Percentiles rank a stretch among this genome's conserved stretches.
Evolutionary conservation across 208 protist genomes (phyloP).

Genomic region (Wallacemonas sp.): DNA sequence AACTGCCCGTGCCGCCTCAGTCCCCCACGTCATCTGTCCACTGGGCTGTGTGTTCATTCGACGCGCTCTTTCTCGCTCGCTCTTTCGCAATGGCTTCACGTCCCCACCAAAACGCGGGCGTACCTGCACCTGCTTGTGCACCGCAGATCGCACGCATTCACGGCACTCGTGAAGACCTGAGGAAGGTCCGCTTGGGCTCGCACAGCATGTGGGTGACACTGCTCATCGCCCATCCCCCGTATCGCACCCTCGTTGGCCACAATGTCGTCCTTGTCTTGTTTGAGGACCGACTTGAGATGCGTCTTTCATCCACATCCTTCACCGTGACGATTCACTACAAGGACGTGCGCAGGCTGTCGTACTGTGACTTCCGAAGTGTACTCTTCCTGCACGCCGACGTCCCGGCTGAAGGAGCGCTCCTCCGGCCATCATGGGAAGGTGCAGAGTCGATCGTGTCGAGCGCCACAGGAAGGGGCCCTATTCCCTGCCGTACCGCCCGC

Average conservation of each 20-base stretch:
- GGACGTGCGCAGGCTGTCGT: constrained; percentile 22
- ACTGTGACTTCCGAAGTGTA: background rate
- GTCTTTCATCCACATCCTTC: constrained; percentile 48
- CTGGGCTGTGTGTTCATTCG: no score
- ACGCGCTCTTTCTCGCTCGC: no score
- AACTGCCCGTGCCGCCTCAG: no score
- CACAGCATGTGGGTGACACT: constrained; percentile 50
- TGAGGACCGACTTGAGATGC: constrained; percentile 31
- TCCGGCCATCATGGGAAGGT: background rate
- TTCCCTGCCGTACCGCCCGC: background rate
- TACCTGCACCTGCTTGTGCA: no score
- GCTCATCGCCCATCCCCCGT: constrained; percentile 40
- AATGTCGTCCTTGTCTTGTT: constrained; percentile 40
- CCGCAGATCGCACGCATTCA: background rate
- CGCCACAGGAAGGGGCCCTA: background rate
- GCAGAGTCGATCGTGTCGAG: background rate
- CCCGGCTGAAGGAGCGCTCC: background rate
- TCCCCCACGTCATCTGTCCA: no score
- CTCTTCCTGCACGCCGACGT: background rate
- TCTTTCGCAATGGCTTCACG: no score
- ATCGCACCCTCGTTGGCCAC: constrained; percentile 34
- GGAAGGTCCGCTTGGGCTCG: background rate
- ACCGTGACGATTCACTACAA: constrained; percentile 33
- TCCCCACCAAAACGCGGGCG: no score
- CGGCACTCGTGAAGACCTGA: background rate